Evolutionary conservation across 805 yeast genomes (phyloP).

Genomic region (Debaryomyces tyrocola): DNA sequence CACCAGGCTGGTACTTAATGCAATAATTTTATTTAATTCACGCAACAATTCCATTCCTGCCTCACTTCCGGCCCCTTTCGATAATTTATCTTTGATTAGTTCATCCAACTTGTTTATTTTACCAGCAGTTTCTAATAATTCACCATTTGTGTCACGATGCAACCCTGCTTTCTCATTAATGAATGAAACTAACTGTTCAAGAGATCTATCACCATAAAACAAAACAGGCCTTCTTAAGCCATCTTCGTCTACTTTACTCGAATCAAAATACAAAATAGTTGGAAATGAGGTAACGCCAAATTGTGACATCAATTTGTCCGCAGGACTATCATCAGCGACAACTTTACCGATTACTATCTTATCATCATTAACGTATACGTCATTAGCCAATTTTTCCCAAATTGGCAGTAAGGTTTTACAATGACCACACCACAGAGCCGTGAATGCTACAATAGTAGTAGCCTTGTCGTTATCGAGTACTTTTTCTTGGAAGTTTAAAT

Average conservation of each 20-base stretch:
- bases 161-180: conserved; percentile 30
- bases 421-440: conserved; percentile 62
- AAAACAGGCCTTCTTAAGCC: conserved; percentile 23
- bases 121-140: conserved; percentile 32
- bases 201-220: conserved; percentile 24
- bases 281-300: conserved; percentile 53
- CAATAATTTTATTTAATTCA: conserved; percentile 9
- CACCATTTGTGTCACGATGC: conserved; percentile 31
- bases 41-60: conserved; percentile 9
- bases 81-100: conserved; percentile 4
- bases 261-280: conserved; percentile 50
- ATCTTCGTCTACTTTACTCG: conserved; percentile 18
- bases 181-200: conserved; percentile 20
- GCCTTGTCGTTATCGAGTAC: conserved; percentile 35
- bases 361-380: conserved; percentile 41
- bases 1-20: conserved; percentile 4
- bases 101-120: conserved; percentile 22
- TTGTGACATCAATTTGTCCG: conserved; percentile 37
- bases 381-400: conserved; percentile 50
- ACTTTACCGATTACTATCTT: conserved; percentile 42
- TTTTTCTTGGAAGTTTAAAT: conserved; percentile 42
- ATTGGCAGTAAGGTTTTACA: conserved; percentile 54
- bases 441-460: conserved; percentile 49
- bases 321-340: conserved; percentile 46
- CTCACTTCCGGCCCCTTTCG: not conserved